These are phyloP conservation scores for Pilasporangium apinafurcum DNA, from an alignment of 352 stramenopile species.

Conservation along the genomic window DNA sequence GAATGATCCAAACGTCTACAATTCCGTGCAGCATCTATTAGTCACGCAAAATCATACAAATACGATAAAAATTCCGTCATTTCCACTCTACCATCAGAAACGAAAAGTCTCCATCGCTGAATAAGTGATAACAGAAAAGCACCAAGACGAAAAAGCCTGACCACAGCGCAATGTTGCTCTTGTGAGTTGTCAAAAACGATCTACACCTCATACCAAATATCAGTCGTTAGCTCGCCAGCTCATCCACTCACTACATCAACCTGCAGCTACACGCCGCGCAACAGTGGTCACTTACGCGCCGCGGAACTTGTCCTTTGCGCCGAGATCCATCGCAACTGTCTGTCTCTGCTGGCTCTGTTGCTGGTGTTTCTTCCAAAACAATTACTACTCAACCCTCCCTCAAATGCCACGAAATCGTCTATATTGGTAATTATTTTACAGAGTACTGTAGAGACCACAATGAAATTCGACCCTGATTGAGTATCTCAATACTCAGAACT, in stretches of 20 bases:
- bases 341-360: too few species aligned
- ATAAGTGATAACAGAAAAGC: constrained; percentile 95
- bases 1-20: constrained; percentile 87
- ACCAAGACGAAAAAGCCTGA: constrained; percentile 93
- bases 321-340: constrained; percentile 31
- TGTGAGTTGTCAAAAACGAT: constrained; percentile 81
- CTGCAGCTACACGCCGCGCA: not conserved
- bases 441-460: too few species aligned
- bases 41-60: not conserved
- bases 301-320: constrained; percentile 46
- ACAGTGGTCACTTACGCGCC: constrained; percentile 27
- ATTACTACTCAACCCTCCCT: too few species aligned
- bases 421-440: too few species aligned
- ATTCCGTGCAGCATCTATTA: not conserved
- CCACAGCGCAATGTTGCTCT: constrained; percentile 96
- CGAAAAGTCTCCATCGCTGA: constrained; percentile 98
- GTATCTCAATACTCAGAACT: too few species aligned
- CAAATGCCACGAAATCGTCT: too few species aligned
- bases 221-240: not conserved
- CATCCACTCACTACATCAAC: not conserved
- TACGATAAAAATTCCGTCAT: not conserved
- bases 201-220: constrained; percentile 10
- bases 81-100: constrained; percentile 92
- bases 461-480: too few species aligned
- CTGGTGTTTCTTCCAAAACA: too few species aligned